Evolutionary conservation across 805 yeast species (phyloP), one percentile per base, ranked within the genome.

Genomic region (Pichia sporocuriosa): DNA sequence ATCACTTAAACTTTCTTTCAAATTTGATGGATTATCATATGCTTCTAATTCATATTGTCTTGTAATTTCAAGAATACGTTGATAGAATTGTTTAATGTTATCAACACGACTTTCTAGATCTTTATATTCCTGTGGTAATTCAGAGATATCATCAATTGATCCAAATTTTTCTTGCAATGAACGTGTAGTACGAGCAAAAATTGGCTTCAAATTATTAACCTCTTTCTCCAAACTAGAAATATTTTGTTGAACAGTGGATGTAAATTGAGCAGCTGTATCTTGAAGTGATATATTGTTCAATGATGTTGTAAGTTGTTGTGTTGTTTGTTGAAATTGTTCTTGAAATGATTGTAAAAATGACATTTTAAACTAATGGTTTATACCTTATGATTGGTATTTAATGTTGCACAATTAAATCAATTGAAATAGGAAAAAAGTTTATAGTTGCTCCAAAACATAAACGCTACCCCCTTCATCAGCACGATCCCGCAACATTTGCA

Each of bases 11-110:
- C 84, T 76, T 51, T 84, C 90, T 47, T 73, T 72, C 48, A 84
- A 61, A 58, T 81, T 81, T 40, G 93, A 90, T 21, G 95, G 95
- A 54, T 82, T 84, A 58, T 84, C 95, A 58, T 84, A 84, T 37
- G 84, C 75, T 51, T 81, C 83, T 47, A 81, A 76, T 54, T 75
- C 86, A 56, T 77, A 84, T 32, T 88, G 84, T 37, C 67, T 69
- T 6, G 81, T 70, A 40, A 76, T 72, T 4, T 64, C 49, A n/a
- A 74, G 52, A 11, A 73, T 54, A 53, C 70, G 69, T 50, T 68
- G 77, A 63, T 81, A 79, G 45, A 79, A 73, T 37, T 68, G 69
- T 57, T 77, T 76, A 51, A 83, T 65, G 39, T 76, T 68, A 58
- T 83, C 90, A 44, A 81, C 79, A 42, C 75, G 75, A 46, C 71